Base-by-base conservation (phyloP, 2,329 filamentous ascomycete species). In the Trichothecium roseum region DNA sequence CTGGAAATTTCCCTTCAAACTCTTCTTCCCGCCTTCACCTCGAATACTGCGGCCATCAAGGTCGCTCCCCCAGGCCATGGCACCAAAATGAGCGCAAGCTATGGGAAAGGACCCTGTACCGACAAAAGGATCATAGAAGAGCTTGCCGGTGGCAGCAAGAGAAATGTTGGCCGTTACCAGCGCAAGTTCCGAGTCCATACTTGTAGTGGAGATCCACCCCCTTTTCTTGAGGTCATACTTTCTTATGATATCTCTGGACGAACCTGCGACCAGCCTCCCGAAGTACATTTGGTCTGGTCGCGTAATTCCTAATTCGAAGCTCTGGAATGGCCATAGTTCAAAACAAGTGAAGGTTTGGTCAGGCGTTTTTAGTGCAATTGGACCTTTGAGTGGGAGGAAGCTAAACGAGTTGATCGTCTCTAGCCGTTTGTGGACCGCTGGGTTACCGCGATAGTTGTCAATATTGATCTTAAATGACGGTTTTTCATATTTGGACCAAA, bases 51-150 rank as follows among this genome's bases (percentile, higher is more conserved):
- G 74, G 2, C 87, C 87, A 54, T 98, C 91, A 40, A 98, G 94
- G 57, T 98, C 91, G 47, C 84, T 89, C 5, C 91, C 91, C 52
- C 85, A 81, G 1, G 80, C 77, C 12, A 83, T 55, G 2, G 88
- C 86, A 2, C 91, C 91, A 49, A 94, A 95, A 57, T 94, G 82
- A 2, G 88, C 83, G 47, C 84, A 89, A 0, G 91, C 86, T 17
- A 98, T 66, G 1, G 86, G 83, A 51, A 98, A 96, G 36, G 86
- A 89, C 5, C 89, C 91, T 0, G 91, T 96, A 4, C 91, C 91
- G 40, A 91, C 87, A 52, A 98, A 98, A 0, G 91, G 91, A 48
- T 98, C 91, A 50, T 89, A 95, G 49, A 94, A 84, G 3, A 96
- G 54, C 52, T 84, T 93, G 0, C 86, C 89, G 0, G 87, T 83